These are phyloP conservation scores for Papiliotrema laurentii DNA, from an alignment of 1,284 basidiomycete genomes.

Conservation along the genomic window DNA sequence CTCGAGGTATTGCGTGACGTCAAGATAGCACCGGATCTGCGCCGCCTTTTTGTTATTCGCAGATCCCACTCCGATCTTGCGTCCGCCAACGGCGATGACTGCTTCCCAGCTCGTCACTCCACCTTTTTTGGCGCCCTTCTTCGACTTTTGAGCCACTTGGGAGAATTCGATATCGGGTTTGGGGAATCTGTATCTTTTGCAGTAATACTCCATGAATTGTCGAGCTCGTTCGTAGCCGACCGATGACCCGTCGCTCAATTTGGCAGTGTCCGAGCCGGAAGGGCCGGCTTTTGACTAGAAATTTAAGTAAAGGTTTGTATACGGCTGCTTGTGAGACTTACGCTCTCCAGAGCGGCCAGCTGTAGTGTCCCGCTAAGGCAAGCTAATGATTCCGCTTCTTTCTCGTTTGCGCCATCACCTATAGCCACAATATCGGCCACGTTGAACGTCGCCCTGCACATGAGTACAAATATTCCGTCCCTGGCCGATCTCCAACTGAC, in stretches of 20 bases:
- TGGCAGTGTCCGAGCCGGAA: slow-evolving; percentile 12
- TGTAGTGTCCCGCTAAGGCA: slow-evolving; percentile 69
- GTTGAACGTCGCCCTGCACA: not conserved
- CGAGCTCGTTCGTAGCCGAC: slow-evolving; percentile 73
- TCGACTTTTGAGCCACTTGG: slow-evolving; percentile 16
- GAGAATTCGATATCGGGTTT: slow-evolving; percentile 70
- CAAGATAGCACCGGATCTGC: slow-evolving; percentile 71
- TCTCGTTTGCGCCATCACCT: slow-evolving; percentile 63
- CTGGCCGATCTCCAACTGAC: not conserved
- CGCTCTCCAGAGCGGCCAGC: slow-evolving; percentile 47
- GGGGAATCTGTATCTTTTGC: slow-evolving; percentile 72
- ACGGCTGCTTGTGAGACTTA: not conserved
- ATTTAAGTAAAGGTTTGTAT: too few species aligned
- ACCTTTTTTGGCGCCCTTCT: slow-evolving; percentile 25
- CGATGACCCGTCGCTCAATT: slow-evolving; percentile 62
- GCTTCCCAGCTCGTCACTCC: slow-evolving; percentile 63
- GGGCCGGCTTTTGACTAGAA: too few species aligned
- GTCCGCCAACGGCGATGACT: slow-evolving; percentile 71
- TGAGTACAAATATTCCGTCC: not conserved
- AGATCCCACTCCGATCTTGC: slow-evolving; percentile 72
- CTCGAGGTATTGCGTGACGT: slow-evolving; percentile 82
- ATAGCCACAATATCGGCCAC: slow-evolving; percentile 44
- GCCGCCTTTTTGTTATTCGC: slow-evolving; percentile 72
- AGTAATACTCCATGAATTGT: slow-evolving; percentile 94
- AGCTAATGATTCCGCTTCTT: slow-evolving; percentile 70